Evolutionary conservation across 495 filamentous ascomycete species (phyloP).

Genomic region (Penicillium salamii): DNA sequence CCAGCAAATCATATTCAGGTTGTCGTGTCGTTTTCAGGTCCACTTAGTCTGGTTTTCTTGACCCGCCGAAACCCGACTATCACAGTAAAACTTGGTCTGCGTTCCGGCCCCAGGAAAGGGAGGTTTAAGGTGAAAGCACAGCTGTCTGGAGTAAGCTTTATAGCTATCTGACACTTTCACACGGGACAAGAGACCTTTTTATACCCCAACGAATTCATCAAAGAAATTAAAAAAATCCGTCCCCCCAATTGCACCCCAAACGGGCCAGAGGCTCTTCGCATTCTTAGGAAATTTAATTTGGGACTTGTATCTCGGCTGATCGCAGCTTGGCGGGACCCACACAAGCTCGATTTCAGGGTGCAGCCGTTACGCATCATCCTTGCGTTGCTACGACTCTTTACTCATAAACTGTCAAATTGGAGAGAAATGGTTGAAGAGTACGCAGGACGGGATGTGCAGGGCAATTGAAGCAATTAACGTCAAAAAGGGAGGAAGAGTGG

Average conservation of each 20-base stretch:
- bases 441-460: not conserved
- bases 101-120: conserved; percentile 18
- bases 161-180: not conserved
- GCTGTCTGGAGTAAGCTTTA: not conserved
- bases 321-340: conserved; percentile 32
- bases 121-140: conserved; percentile 5
- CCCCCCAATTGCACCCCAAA: not conserved
- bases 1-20: conserved; percentile 14
- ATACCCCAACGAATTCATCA: not conserved
- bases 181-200: conserved; percentile 4
- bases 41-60: conserved; percentile 20
- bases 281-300: conserved; percentile 15
- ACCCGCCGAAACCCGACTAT: conserved; percentile 28
- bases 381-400: not conserved
- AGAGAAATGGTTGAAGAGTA: not conserved
- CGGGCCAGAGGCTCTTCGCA: conserved; percentile 20
- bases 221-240: not conserved
- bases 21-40: conserved; percentile 21
- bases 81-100: conserved; percentile 3
- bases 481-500: not conserved
- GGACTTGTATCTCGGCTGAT: conserved; percentile 25
- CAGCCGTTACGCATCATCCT: conserved; percentile 8
- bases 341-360: conserved; percentile 25
- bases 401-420: no score
- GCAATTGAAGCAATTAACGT: no score